Percentiles rank a stretch among this genome's conserved stretches.
These are phyloP conservation scores for Lachnellula subtilissima DNA, from an alignment of 2,329 filamentous ascomycete species.

Conservation along the genomic window DNA sequence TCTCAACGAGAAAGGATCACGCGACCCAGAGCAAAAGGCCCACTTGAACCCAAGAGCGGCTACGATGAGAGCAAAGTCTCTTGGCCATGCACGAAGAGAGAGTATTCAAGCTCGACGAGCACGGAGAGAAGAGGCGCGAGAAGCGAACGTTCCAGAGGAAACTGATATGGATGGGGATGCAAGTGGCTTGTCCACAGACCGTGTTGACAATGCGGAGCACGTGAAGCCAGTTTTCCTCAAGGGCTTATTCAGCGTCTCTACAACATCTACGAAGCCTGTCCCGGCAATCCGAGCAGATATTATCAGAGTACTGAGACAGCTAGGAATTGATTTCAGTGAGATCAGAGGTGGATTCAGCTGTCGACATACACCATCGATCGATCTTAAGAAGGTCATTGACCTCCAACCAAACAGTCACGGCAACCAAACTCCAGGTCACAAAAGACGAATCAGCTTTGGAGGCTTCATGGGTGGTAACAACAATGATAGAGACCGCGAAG, in stretches of 20 bases:
- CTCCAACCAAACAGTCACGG: conserved; percentile 48
- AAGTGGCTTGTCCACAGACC: conserved; percentile 56
- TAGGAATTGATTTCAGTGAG: conserved; percentile 86
- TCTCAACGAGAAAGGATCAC: conserved; percentile 45
- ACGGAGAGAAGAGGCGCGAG: conserved; percentile 64
- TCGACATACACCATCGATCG: conserved; percentile 82
- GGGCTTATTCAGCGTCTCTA: conserved; percentile 94
- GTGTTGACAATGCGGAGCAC: conserved; percentile 65
- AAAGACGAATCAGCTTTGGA: conserved; percentile 79
- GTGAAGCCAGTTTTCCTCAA: conserved; percentile 95
- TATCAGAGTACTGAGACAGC: conserved; percentile 79
- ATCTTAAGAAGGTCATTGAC: conserved; percentile 69
- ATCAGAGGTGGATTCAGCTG: conserved; percentile 94
- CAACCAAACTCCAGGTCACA: conserved; percentile 53
- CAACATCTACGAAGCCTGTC: conserved; percentile 88
- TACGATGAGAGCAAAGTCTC: conserved; percentile 73
- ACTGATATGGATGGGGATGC: conserved; percentile 72
- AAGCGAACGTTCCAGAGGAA: conserved; percentile 83
- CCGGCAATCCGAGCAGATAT: conserved; percentile 82
- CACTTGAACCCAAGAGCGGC: conserved; percentile 52
- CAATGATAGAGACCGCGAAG: conserved; percentile 63
- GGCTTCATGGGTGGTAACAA: conserved; percentile 53
- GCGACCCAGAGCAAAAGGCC: conserved; percentile 40
- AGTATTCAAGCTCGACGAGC: conserved; percentile 85
- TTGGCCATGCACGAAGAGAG: conserved; percentile 83